phyloP scores from a whole-genome alignment of 2,329 filamentous ascomycete species.

The Tolypocladium tundrense region DNA sequence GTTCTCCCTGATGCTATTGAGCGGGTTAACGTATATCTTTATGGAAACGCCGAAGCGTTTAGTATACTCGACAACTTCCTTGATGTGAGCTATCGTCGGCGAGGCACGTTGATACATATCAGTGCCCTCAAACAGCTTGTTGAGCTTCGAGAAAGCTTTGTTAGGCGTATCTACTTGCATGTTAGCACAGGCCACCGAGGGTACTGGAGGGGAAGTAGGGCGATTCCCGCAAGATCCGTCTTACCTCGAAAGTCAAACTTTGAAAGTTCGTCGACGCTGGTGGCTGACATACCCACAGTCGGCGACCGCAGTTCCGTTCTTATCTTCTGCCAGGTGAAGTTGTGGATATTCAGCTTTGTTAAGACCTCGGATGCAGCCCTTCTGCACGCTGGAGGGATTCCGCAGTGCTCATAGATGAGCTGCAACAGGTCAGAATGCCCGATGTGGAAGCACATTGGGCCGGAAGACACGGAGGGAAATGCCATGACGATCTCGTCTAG shows the following conservation, averaged over 20 bases:
- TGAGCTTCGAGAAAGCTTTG: conserved; percentile 48
- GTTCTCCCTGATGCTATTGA: conserved; percentile 82
- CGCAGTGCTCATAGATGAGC: conserved; percentile 81
- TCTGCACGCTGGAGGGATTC: conserved; percentile 60
- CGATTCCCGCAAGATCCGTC: conserved; percentile 5
- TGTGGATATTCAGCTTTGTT: conserved; percentile 76
- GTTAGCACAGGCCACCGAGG: conserved; percentile 6
- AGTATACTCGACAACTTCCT: conserved; percentile 65
- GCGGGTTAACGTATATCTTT: conserved; percentile 74
- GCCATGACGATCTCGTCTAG: conserved; percentile 79
- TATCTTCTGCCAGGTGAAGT: conserved; percentile 75
- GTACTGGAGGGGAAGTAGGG: too few species aligned
- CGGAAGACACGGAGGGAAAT: conserved; percentile 63
- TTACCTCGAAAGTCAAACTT: conserved; percentile 81
- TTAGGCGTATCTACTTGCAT: conserved; percentile 35
- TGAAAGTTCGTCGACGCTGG: conserved; percentile 80
- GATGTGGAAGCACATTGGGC: conserved; percentile 77
- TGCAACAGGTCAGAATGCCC: conserved; percentile 83
- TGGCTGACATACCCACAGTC: conserved; percentile 71
- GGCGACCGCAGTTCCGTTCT: conserved; percentile 73
- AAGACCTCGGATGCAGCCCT: conserved; percentile 70
- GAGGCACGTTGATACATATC: conserved; percentile 66
- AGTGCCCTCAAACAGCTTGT: conserved; percentile 49
- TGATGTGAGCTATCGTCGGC: conserved; percentile 68
- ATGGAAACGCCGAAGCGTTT: conserved; percentile 64